Evolutionary conservation across 345 rosid genomes (phyloP).

Genomic region (Linum lewisii): DNA sequence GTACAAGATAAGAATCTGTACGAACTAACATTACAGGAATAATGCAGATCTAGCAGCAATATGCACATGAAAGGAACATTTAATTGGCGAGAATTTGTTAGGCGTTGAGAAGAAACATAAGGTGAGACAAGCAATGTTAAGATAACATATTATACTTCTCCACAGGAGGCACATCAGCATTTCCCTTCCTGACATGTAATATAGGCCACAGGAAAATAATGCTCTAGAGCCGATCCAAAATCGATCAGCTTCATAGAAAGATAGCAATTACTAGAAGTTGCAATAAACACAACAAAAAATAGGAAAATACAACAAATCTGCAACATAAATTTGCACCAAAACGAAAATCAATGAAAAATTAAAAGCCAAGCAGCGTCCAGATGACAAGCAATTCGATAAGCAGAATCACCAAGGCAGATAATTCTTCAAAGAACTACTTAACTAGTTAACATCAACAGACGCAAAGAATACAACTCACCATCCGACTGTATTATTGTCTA

Average conservation of each 20-base stretch:
- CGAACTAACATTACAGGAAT: background rate
- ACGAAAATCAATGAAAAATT: background rate
- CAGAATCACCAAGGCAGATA: background rate
- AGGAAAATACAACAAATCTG: no score
- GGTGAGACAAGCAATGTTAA: background rate
- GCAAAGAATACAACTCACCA: conserved; percentile 37
- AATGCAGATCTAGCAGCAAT: no score
- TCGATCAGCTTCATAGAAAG: background rate
- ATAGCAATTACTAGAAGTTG: background rate
- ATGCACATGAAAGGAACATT: background rate
- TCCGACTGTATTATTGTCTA: conserved; percentile 96
- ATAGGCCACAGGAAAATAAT: no score
- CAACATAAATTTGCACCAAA: no score
- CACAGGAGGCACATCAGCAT: background rate
- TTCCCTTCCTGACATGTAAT: background rate
- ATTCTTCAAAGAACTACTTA: background rate
- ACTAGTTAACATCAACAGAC: background rate
- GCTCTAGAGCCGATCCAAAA: background rate
- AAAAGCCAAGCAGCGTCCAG: background rate
- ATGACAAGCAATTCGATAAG: background rate
- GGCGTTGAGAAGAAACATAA: background rate
- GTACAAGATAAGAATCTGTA: background rate
- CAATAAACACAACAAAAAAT: no score
- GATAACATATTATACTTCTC: background rate
- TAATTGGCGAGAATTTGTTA: background rate